A percentile compares a stretch with the other conserved stretches of the same genome.
Conservation (phyloP, 352 stramenopile genomes). For the Phytophthora macrochlamydospora region DNA sequence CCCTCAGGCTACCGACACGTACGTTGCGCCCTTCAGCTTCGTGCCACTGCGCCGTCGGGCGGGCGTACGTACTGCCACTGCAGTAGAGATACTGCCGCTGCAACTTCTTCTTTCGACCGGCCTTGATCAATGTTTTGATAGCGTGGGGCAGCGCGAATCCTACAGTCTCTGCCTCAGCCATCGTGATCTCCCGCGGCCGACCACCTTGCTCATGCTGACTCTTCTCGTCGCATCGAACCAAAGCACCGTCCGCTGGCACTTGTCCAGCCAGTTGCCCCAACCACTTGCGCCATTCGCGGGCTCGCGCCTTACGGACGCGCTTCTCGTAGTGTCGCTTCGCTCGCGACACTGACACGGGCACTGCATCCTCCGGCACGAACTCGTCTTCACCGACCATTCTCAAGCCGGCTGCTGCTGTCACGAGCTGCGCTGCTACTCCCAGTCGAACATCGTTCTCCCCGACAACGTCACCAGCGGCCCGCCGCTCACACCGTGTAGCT, state of each 20-base stretch:
- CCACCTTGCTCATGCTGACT: background rate
- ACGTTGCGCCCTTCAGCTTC: background rate
- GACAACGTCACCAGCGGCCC: background rate
- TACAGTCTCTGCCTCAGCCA: too few relatives aligned
- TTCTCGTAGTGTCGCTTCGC: background rate
- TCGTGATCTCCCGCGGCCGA: too few relatives aligned
- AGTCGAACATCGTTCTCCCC: background rate
- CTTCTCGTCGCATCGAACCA: background rate
- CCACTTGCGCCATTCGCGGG: background rate
- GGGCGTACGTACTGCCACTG: slow-evolving; percentile 4
- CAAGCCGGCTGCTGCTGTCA: background rate
- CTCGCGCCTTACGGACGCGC: background rate
- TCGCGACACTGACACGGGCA: background rate
- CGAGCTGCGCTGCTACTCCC: background rate
- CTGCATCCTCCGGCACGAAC: background rate
- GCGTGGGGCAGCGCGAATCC: background rate
- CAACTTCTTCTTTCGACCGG: background rate
- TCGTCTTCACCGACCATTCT: background rate
- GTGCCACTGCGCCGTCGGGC: background rate
- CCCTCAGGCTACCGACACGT: background rate
- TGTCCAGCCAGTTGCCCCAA: background rate
- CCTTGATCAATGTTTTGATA: background rate
- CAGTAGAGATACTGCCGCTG: slow-evolving; percentile 1
- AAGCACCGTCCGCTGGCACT: background rate
- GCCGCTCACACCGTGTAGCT: background rate